phyloP scores from a whole-genome alignment of 129 eudicot genomes.

The Pseudognaphalium luteoalbum region DNA sequence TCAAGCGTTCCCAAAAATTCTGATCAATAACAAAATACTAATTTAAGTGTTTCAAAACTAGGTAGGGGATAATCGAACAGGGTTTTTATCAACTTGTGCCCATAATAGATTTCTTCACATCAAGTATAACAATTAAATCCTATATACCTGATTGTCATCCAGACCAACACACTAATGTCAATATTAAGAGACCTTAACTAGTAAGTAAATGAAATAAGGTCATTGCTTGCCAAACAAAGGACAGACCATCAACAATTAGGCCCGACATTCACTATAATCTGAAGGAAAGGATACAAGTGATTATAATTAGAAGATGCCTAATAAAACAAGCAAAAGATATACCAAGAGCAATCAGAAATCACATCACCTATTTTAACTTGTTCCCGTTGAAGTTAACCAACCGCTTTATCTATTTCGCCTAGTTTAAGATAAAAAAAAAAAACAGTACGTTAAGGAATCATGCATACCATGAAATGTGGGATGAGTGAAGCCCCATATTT shows the following conservation, averaged over 20 bases:
- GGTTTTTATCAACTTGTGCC: not conserved
- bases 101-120: not conserved
- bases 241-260: not conserved
- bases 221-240: not conserved
- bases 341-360: not conserved
- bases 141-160: not conserved
- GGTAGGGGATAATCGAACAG: not conserved
- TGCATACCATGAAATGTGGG: slow-evolving; percentile 79
- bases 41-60: not conserved
- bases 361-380: not conserved
- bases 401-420: not conserved
- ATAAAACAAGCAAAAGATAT: not conserved
- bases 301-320: too few relatives aligned
- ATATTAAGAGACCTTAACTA: not conserved
- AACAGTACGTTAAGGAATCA: slow-evolving; percentile 3
- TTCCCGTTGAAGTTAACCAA: not conserved
- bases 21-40: not conserved
- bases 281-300: too few relatives aligned
- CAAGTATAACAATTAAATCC: too few relatives aligned
- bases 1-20: not conserved
- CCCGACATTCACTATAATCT: too few relatives aligned
- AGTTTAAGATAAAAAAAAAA: not conserved
- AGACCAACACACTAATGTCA: not conserved
- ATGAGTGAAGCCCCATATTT: slow-evolving; percentile 90
- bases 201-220: not conserved